Evolutionary conservation across 768 basidiomycete species (phyloP).

Genomic region (Suillus occidentalis): DNA sequence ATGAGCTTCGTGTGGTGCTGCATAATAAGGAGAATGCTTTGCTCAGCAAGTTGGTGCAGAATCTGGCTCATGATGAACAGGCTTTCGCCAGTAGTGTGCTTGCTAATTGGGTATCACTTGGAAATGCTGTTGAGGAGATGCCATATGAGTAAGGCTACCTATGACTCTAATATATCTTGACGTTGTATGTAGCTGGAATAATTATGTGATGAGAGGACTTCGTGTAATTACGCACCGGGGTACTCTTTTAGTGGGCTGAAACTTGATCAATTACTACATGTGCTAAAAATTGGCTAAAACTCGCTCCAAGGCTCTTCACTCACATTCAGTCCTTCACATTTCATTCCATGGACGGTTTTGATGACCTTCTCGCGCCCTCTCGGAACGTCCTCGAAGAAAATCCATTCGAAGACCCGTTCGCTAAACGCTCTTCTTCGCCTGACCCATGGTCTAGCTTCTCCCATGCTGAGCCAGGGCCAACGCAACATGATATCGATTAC

Average conservation of each 20-base stretch:
- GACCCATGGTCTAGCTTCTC: constrained; percentile 77
- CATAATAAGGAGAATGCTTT: constrained; percentile 89
- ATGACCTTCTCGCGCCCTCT: constrained; percentile 68
- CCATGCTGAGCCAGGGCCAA: constrained; percentile 25
- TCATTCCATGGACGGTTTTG: constrained; percentile 62
- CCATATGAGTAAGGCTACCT: constrained; percentile 65
- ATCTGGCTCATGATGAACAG: constrained; percentile 73
- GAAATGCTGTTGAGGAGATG: constrained; percentile 75
- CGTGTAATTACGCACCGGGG: neutral
- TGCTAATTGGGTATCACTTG: constrained; percentile 73
- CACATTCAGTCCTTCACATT: neutral
- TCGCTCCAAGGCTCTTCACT: neutral
- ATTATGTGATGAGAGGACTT: neutral
- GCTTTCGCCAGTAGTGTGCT: constrained; percentile 62
- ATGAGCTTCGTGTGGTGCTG: constrained; percentile 88
- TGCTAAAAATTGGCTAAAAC: neutral
- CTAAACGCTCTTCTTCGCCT: constrained; percentile 63
- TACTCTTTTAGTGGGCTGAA: neutral
- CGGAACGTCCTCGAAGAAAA: constrained; percentile 67
- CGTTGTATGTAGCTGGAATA: neutral
- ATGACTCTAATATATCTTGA: constrained; percentile 2
- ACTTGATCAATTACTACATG: neutral
- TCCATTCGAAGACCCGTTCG: constrained; percentile 74
- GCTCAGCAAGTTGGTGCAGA: constrained; percentile 69
- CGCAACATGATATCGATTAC: constrained; percentile 26